Percentiles rank a stretch among this genome's conserved stretches.
Conservation (phyloP, 2,329 filamentous ascomycete genomes). For the Ustilaginoidea virens region DNA sequence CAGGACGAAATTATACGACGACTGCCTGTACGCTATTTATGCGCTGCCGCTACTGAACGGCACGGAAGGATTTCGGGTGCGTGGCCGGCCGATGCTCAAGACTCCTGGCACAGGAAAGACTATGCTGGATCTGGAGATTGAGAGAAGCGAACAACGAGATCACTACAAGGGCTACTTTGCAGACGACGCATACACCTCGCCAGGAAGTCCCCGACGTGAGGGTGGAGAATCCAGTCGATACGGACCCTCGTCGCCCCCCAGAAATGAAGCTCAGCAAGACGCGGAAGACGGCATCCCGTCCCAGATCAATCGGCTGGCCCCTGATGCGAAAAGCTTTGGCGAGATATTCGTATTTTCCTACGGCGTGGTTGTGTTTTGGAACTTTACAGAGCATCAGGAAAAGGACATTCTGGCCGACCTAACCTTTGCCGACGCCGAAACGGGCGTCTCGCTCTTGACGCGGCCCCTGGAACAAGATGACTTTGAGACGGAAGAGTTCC, state of each 20-base stretch:
- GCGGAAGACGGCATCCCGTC: slow-evolving; percentile 27
- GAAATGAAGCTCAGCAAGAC: slow-evolving; percentile 14
- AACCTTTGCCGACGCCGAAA: slow-evolving; percentile 65
- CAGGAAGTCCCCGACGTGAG: slow-evolving; percentile 16
- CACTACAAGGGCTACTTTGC: slow-evolving; percentile 87
- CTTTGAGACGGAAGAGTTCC: slow-evolving; percentile 95
- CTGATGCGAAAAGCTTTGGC: slow-evolving; percentile 65
- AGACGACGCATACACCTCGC: slow-evolving; percentile 42
- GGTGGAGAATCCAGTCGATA: slow-evolving; percentile 15
- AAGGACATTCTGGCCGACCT: slow-evolving; percentile 92
- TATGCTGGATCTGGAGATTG: slow-evolving; percentile 86
- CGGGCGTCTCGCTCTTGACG: slow-evolving; percentile 51
- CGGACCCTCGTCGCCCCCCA: slow-evolving; percentile 12
- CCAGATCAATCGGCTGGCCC: slow-evolving; percentile 43
- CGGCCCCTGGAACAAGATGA: slow-evolving; percentile 74
- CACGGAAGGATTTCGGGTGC: slow-evolving; percentile 70
- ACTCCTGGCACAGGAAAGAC: slow-evolving; percentile 81
- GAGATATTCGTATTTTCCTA: slow-evolving; percentile 98
- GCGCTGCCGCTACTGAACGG: slow-evolving; percentile 80
- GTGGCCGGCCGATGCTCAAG: slow-evolving; percentile 83
- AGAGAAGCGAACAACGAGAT: slow-evolving; percentile 76
- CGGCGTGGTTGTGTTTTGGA: slow-evolving; percentile 97
- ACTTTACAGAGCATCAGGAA: slow-evolving; percentile 90
- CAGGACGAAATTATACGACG: slow-evolving; percentile 92
- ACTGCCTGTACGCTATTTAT: slow-evolving; percentile 92